These are phyloP conservation scores for Blepharisma japonicum DNA, from an alignment of 73 alveolate species.

Conservation along the genomic window DNA sequence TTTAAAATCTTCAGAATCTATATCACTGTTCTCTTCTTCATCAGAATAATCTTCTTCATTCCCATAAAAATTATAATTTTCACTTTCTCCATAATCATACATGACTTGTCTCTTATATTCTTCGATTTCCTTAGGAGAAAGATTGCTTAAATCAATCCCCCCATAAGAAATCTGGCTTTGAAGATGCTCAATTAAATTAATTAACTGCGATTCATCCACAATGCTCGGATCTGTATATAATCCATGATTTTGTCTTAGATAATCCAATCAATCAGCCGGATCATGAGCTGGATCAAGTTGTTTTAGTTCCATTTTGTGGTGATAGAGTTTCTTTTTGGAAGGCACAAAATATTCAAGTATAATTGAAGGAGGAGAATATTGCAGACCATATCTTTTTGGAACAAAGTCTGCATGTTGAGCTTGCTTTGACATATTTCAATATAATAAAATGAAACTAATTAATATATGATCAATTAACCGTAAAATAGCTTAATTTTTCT, in stretches of 20 bases:
- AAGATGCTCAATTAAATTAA: neutral
- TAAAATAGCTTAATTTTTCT: too few species aligned
- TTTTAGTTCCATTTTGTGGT: conserved; percentile 54
- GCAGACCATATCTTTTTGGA: conserved; percentile 59
- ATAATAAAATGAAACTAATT: too few species aligned
- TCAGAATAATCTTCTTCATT: too few species aligned
- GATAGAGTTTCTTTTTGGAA: conserved; percentile 62
- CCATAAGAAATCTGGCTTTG: neutral
- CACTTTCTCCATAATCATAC: too few species aligned
- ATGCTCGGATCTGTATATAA: neutral
- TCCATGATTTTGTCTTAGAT: neutral
- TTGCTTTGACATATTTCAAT: too few species aligned
- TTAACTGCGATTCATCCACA: neutral
- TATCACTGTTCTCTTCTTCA: too few species aligned
- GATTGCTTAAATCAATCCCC: neutral
- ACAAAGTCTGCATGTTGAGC: conserved; percentile 29
- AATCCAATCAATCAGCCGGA: neutral
- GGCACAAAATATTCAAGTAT: conserved; percentile 59
- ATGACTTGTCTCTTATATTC: too few species aligned
- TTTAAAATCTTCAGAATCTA: too few species aligned
- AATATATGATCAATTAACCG: too few species aligned
- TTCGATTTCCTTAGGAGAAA: too few species aligned
- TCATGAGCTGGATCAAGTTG: neutral
- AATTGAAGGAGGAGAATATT: conserved; percentile 58
- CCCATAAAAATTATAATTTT: too few species aligned